These are phyloP conservation scores for Coprinopsis marcescibilis DNA, from an alignment of 768 basidiomycete genomes.

Conservation along the genomic window DNA sequence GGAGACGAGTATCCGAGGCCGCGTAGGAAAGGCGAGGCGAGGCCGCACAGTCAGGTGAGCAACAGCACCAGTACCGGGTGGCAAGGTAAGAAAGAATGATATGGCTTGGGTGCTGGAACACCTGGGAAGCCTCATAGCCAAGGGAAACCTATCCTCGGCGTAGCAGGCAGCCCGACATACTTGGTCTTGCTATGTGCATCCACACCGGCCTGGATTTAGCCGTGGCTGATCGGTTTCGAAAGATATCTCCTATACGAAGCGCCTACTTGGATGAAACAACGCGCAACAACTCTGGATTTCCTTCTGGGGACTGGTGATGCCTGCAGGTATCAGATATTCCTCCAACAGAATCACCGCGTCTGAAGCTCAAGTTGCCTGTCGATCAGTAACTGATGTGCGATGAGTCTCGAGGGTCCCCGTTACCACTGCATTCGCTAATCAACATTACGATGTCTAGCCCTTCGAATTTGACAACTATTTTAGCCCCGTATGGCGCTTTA, in stretches of 20 bases:
- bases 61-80: not conserved
- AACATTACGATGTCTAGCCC: constrained; percentile 35
- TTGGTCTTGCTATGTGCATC: not conserved
- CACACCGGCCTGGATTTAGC: not conserved
- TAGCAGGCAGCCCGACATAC: not conserved
- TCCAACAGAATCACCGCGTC: not conserved
- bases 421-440: not conserved
- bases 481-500: constrained; percentile 52
- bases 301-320: constrained; percentile 3
- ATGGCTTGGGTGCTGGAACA: constrained; percentile 4
- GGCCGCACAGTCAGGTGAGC: not conserved
- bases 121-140: not conserved
- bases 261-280: not conserved
- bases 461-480: constrained; percentile 52
- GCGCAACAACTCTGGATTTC: not conserved
- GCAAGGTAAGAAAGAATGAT: constrained; percentile 4
- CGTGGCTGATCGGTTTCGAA: not conserved
- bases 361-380: not conserved
- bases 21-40: no score
- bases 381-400: constrained; percentile 7
- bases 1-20: no score
- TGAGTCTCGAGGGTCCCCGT: not conserved
- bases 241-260: constrained; percentile 4
- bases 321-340: not conserved
- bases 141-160: not conserved